Conservation (phyloP, 805 yeast genomes). For the Ogataea methanolica region DNA sequence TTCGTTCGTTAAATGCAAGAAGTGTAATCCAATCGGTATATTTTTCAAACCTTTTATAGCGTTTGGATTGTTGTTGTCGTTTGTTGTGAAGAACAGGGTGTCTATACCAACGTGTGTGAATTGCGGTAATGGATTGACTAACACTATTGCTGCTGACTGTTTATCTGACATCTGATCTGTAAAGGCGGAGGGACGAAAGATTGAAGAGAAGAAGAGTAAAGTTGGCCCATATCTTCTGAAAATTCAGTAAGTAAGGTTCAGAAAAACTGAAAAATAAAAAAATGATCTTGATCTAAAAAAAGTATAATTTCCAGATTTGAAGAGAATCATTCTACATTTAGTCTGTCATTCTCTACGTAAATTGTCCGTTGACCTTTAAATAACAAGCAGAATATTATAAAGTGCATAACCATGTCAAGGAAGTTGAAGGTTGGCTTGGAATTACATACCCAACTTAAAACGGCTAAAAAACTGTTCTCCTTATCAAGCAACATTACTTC, state of each 20-base stretch:
- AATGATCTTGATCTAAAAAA: too few species aligned
- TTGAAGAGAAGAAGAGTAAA: too few species aligned
- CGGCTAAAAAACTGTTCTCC: slow-evolving; percentile 74
- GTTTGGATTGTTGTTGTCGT: slow-evolving; percentile 1
- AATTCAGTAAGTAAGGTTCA: too few species aligned
- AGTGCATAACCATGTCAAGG: slow-evolving; percentile 11
- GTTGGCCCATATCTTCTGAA: too few species aligned
- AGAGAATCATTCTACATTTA: background rate
- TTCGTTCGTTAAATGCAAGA: slow-evolving; percentile 46
- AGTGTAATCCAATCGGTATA: slow-evolving; percentile 48
- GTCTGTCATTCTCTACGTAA: background rate
- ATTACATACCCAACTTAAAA: slow-evolving; percentile 84
- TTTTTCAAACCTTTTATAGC: slow-evolving; percentile 43
- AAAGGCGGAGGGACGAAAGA: too few species aligned
- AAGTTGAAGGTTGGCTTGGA: slow-evolving; percentile 80
- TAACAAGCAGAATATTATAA: background rate
- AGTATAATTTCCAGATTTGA: too few species aligned
- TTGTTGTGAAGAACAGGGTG: slow-evolving; percentile 14
- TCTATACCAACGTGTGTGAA: slow-evolving; percentile 21
- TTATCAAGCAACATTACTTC: slow-evolving; percentile 45
- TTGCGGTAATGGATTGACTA: slow-evolving; percentile 9
- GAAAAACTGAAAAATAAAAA: too few species aligned
- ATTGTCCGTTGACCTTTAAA: background rate
- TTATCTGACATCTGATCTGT: background rate
- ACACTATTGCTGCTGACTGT: background rate